A percentile compares a stretch with the other conserved stretches of the same genome.
Conservation (phyloP, 805 yeast species). For the Brettanomyces custersianus region DNA sequence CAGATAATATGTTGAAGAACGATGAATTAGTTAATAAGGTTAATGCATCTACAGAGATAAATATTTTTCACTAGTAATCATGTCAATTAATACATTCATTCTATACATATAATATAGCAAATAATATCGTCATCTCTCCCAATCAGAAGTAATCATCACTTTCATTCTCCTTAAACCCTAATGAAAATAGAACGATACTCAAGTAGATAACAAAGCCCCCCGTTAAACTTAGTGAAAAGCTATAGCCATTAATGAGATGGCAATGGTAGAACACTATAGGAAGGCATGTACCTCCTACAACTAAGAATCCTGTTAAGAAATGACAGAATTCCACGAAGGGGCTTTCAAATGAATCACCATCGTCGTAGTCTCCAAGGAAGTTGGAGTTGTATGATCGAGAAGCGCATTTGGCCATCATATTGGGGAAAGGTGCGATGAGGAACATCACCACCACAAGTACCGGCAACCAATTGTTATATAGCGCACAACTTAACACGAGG, state of each 20-base stretch:
- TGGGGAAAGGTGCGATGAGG: conserved; percentile 29
- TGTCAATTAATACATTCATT: no score
- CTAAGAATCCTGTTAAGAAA: conserved; percentile 25
- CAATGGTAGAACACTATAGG: conserved; percentile 26
- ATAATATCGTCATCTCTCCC: background rate
- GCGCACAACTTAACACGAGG: conserved; percentile 79
- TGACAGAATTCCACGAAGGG: conserved; percentile 21
- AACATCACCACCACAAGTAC: conserved; percentile 45
- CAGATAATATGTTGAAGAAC: no score
- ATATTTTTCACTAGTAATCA: no score
- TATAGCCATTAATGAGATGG: conserved; percentile 19
- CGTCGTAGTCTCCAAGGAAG: conserved; percentile 7
- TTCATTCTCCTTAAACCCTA: conserved; percentile 61
- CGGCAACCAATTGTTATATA: conserved; percentile 87
- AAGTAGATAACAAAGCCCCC: conserved; percentile 84
- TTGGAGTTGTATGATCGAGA: conserved; percentile 2
- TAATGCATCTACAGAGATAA: no score
- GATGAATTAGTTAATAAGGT: no score
- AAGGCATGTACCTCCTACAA: conserved; percentile 24
- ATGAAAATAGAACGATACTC: conserved; percentile 72
- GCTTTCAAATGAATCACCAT: conserved; percentile 13
- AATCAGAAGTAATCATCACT: conserved; percentile 18
- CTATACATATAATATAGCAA: no score
- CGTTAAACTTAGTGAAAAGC: conserved; percentile 51
- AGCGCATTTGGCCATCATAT: conserved; percentile 19